These are phyloP conservation scores for Notholithocarpus densiflorus DNA, from an alignment of 306 rosid genomes.

Conservation along the genomic window DNA sequence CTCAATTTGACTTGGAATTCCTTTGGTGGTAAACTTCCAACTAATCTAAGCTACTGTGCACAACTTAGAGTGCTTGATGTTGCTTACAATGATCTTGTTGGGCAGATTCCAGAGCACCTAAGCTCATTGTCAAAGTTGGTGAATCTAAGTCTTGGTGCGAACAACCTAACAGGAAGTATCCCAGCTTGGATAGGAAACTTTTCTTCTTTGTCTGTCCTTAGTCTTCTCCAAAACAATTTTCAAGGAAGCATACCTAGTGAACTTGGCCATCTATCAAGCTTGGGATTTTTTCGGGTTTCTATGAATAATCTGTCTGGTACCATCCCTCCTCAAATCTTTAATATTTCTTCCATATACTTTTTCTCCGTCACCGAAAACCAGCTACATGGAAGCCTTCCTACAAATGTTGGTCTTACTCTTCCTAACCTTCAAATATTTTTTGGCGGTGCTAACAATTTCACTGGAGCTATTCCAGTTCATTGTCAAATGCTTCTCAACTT, in stretches of 20 bases:
- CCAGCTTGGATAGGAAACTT: conserved; percentile 55
- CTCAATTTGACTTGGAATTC: conserved; percentile 29
- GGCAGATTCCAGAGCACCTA: conserved; percentile 23
- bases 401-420: conserved; percentile 45
- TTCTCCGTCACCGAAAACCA: conserved; percentile 33
- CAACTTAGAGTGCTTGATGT: not conserved
- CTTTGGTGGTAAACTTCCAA: conserved; percentile 38
- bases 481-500: conserved; percentile 47
- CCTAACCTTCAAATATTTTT: conserved; percentile 38
- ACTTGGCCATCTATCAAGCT: conserved; percentile 21
- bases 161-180: conserved; percentile 40
- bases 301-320: conserved; percentile 32
- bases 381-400: conserved; percentile 41
- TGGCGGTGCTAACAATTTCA: conserved; percentile 34
- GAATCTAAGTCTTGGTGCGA: not conserved
- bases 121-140: conserved; percentile 14
- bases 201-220: conserved; percentile 27
- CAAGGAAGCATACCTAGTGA: conserved; percentile 42
- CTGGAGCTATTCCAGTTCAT: conserved; percentile 43
- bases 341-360: conserved; percentile 31
- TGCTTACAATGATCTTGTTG: not conserved
- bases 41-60: conserved; percentile 35
- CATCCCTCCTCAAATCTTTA: conserved; percentile 34
- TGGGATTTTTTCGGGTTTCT: conserved; percentile 5
- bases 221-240: conserved; percentile 21